These are phyloP conservation scores for Talaromyces verruculosus DNA, from an alignment of 2,329 filamentous ascomycete genomes.

Conservation along the genomic window DNA sequence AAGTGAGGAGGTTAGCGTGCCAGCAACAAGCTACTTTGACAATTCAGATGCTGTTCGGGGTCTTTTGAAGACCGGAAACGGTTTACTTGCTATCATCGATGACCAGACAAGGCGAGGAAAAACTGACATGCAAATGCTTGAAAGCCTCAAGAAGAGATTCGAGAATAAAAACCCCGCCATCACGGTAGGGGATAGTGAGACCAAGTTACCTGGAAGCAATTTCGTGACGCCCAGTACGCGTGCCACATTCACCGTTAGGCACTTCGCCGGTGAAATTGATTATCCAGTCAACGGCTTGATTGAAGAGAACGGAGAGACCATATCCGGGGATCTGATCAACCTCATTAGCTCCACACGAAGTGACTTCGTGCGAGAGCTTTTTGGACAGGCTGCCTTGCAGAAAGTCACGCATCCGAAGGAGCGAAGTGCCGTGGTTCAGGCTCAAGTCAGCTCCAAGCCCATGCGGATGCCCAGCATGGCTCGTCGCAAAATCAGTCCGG, in stretches of 20 bases:
- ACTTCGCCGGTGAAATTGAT: slow-evolving; percentile 95
- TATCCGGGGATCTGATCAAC: slow-evolving; percentile 94
- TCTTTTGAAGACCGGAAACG: slow-evolving; percentile 87
- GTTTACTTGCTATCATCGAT: slow-evolving; percentile 88
- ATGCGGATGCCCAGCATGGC: slow-evolving; percentile 91
- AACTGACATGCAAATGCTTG: slow-evolving; percentile 84
- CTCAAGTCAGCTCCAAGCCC: slow-evolving; percentile 92
- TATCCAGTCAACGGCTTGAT: slow-evolving; percentile 84
- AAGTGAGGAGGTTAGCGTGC: slow-evolving; percentile 85
- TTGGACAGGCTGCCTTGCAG: slow-evolving; percentile 92
- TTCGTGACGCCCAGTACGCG: slow-evolving; percentile 80
- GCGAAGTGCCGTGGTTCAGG: slow-evolving; percentile 87
- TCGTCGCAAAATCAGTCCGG: slow-evolving; percentile 66
- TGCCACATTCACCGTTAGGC: slow-evolving; percentile 83
- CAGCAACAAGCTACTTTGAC: slow-evolving; percentile 95
- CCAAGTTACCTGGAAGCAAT: slow-evolving; percentile 81
- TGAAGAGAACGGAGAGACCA: slow-evolving; percentile 94
- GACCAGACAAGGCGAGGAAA: slow-evolving; percentile 90
- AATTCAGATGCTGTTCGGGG: slow-evolving; percentile 93
- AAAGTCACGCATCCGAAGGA: slow-evolving; percentile 93
- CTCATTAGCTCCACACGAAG: slow-evolving; percentile 85
- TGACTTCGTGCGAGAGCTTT: slow-evolving; percentile 83
- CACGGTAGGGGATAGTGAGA: slow-evolving; percentile 69
- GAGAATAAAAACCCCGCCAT: slow-evolving; percentile 93
- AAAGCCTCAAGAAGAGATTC: slow-evolving; percentile 88